Evolutionary conservation across 148 eudicot species (phyloP), one percentile per base, ranked within the genome.

Genomic region (Chenopodium album): DNA sequence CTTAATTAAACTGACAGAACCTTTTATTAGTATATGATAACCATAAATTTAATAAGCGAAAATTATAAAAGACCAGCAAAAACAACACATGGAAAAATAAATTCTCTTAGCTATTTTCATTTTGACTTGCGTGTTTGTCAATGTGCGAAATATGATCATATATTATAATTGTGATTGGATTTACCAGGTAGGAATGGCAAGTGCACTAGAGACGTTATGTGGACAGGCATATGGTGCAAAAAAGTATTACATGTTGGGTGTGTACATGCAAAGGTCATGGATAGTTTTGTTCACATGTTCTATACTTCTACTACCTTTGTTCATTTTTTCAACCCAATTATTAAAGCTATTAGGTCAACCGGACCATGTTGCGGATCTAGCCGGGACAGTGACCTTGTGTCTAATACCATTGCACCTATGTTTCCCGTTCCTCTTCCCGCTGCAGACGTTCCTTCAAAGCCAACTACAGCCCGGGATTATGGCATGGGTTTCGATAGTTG

Each of bases 151-250:
- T 37, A 5, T 6, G 0, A 48, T 9, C 7, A 48, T 48, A 48
- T 12, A 12, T 10, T 9, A 48, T 50, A 10, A 50, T 50, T 12
- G 54, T 50, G 54, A 37, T 37, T 37, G 16, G 52, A 0, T 50
- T 50, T 50, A 50, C 11, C 2, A 50, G 54, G 54, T 50, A 1
- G 54, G 54, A 50, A 50, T 50, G 54, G 54, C 54, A 13, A 88
- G 90, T 50, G 92, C 92, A 20, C 72, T 86, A 23, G 92, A 90
- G 79, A 90, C 90, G 0, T 75, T 88, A 72, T 88, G 90, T 32
- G 90, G 89, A 31, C 92, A 88, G 76, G 92, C 92, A 28, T 90
- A 41, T 23, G 92, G 92, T 1, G 90, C 92, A 13, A 88, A 85
- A 60, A 85, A 85, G 28, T 85, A 88, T 81, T 78, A 88, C 75